Evolutionary conservation across 495 filamentous ascomycete genomes (phyloP), one percentile per base, ranked within the genome.

Genomic region (Xylaria flabelliformis): DNA sequence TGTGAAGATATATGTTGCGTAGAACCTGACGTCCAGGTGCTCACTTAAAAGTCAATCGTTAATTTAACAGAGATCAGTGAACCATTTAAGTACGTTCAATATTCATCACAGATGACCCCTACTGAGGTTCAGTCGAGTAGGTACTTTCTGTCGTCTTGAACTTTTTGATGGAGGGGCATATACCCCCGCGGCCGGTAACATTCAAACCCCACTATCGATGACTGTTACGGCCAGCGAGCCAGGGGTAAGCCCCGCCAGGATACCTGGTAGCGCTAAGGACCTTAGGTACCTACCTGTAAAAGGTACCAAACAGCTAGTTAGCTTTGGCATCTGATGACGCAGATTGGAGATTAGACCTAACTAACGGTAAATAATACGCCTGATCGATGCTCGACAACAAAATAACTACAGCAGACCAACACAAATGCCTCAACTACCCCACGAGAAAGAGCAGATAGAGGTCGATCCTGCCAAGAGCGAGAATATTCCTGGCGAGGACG

Each of bases 131-230:
- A 46, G 15, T 46, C 42, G 50, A 53, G 19, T 53, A 15, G n/a
- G n/a, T n/a, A n/a, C 29, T 36, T 36, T 5, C 21, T 21, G 5
- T 19, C 19, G 15, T 29, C 12, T 6, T 19, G 13, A 41, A 34
- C 44, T 62, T 46, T 50, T 46, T 32, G 55, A 75, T 77, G 69
- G 75, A 72, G 74, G 74, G 75, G 72, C 41, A 69, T 15, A 24
- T 46, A 41, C 41, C 53, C 66, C 66, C 51, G 41, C 64, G 12
- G 6, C 41, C 17, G 53, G 66, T 59, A 59, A 34, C 51, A 46
- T 36, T 0, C 19, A 10, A 69, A 69, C 50, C 65, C 66, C 66
- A 59, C 51, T 10, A 69, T 39, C 29, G 3, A 34, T 29, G 21
- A 64, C 21, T 29, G 13, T 21, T 64, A 44, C 36, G 9, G 36